Conservation (phyloP, 257 asterid genomes). For the Parsonsia alboflavescens region DNA sequence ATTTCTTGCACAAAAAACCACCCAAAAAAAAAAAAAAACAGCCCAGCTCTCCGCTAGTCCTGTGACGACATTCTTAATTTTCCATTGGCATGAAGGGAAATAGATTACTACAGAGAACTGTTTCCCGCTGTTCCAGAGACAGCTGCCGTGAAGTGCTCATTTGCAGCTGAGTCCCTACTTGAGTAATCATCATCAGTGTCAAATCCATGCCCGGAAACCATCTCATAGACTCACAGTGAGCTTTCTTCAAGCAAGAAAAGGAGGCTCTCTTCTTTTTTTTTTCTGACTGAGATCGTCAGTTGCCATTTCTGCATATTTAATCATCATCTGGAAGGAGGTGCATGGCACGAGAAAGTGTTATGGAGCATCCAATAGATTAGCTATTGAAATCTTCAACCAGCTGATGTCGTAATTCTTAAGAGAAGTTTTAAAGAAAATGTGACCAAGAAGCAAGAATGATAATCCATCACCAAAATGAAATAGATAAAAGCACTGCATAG, state of each 20-base stretch:
- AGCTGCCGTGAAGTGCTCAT: neutral
- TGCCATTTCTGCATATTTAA: conserved; percentile 13
- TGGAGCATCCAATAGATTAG: neutral
- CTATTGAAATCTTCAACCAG: neutral
- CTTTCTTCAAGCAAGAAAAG: conserved; percentile 8
- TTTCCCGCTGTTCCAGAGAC: conserved; percentile 1
- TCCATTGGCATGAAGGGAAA: conserved; percentile 3
- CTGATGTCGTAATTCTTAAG: too few species aligned
- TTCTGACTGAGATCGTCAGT: neutral
- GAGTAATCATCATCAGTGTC: neutral
- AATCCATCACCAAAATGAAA: neutral
- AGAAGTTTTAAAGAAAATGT: neutral
- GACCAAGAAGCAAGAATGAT: conserved; percentile 2
- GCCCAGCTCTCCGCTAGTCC: conserved; percentile 23
- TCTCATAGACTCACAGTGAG: neutral
- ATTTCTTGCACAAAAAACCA: neutral
- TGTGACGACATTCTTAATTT: conserved; percentile 10
- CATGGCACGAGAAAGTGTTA: conserved; percentile 6
- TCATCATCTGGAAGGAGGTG: conserved; percentile 35
- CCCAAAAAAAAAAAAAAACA: conserved; percentile 12
- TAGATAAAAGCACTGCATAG: neutral
- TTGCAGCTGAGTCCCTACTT: neutral
- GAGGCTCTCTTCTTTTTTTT: neutral
- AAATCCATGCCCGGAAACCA: neutral
- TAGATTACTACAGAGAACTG: conserved; percentile 1